A percentile compares a stretch with the other conserved stretches of the same genome.
Evolutionary conservation across 768 basidiomycete species (phyloP).

Genomic region (Rhizopogon vinicolor): DNA sequence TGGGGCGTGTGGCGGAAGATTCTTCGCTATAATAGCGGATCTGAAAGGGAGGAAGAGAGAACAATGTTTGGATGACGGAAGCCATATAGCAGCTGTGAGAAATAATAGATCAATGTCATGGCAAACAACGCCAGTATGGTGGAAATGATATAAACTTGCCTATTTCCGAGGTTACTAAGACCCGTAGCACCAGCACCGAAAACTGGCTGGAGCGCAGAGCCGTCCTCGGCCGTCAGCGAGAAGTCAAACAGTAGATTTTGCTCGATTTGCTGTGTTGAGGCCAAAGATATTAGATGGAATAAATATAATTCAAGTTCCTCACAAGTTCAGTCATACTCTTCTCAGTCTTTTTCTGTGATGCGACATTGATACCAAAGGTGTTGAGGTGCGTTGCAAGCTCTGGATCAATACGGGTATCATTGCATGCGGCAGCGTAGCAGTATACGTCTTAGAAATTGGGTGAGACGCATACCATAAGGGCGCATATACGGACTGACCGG

Average conservation of each 20-base stretch:
- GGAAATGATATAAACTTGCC: conserved; percentile 31
- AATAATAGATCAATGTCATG: background rate
- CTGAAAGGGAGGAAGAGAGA: conserved; percentile 76
- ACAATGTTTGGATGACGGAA: conserved; percentile 83
- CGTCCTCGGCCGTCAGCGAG: conserved; percentile 81
- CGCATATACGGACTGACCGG: conserved; percentile 48
- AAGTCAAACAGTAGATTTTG: conserved; percentile 96
- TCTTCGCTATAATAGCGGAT: conserved; percentile 53
- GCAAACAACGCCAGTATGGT: too few relatives aligned
- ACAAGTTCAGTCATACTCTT: conserved; percentile 97
- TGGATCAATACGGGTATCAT: conserved; percentile 79
- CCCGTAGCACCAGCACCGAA: conserved; percentile 91
- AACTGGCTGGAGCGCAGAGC: conserved; percentile 81
- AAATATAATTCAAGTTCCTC: conserved; percentile 11
- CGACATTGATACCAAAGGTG: conserved; percentile 84
- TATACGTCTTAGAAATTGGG: conserved; percentile 62
- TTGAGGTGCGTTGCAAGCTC: conserved; percentile 69
- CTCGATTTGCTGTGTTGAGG: conserved; percentile 73
- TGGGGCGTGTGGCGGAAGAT: conserved; percentile 6
- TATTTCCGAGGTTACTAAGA: conserved; percentile 89
- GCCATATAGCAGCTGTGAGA: conserved; percentile 89
- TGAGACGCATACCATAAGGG: background rate
- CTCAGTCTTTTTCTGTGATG: conserved; percentile 82
- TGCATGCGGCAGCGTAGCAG: conserved; percentile 88
- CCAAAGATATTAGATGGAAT: background rate